Conservation (phyloP, 768 basidiomycete species). For the Amylocystis lapponica region DNA sequence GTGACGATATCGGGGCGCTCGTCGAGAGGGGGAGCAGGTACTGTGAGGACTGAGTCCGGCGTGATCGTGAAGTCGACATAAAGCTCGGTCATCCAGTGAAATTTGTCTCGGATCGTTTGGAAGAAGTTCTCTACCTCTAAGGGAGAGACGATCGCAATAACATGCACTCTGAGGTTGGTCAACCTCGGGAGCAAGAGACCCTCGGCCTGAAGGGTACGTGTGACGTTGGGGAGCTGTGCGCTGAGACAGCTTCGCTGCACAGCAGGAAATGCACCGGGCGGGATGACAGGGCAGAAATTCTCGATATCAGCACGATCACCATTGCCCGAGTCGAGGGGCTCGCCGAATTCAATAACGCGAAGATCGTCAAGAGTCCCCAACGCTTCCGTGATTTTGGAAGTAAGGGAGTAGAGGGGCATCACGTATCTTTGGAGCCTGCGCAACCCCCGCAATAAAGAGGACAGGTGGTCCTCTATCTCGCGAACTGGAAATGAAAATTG, state of each 20-base stretch:
- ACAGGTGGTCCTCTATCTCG: slow-evolving; percentile 34
- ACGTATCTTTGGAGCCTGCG: slow-evolving; percentile 39
- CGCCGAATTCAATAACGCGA: slow-evolving; percentile 41
- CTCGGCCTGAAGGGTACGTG: slow-evolving; percentile 40
- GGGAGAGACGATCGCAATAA: slow-evolving; percentile 39
- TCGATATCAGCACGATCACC: slow-evolving; percentile 41
- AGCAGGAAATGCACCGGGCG: slow-evolving; percentile 43
- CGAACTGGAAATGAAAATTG: slow-evolving; percentile 34
- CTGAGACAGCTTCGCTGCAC: slow-evolving; percentile 46
- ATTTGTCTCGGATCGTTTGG: slow-evolving; percentile 36
- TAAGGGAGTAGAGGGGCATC: slow-evolving; percentile 48
- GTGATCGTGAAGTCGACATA: slow-evolving; percentile 29
- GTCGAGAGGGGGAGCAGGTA: slow-evolving; percentile 10
- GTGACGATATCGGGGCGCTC: slow-evolving; percentile 30
- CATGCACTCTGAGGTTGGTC: slow-evolving; percentile 45
- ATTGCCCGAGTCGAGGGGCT: slow-evolving; percentile 37
- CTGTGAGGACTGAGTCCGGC: slow-evolving; percentile 11
- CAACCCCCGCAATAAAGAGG: slow-evolving; percentile 34
- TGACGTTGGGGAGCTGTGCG: slow-evolving; percentile 28
- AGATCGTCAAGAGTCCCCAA: slow-evolving; percentile 41
- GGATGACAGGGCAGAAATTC: slow-evolving; percentile 37
- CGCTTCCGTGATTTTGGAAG: slow-evolving; percentile 37
- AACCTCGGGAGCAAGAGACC: slow-evolving; percentile 29
- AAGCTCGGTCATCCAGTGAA: slow-evolving; percentile 40
- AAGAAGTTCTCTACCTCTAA: slow-evolving; percentile 38